Evolutionary conservation across 108 stramenopile genomes (phyloP).

Genomic region (Epithemia pelagica): DNA sequence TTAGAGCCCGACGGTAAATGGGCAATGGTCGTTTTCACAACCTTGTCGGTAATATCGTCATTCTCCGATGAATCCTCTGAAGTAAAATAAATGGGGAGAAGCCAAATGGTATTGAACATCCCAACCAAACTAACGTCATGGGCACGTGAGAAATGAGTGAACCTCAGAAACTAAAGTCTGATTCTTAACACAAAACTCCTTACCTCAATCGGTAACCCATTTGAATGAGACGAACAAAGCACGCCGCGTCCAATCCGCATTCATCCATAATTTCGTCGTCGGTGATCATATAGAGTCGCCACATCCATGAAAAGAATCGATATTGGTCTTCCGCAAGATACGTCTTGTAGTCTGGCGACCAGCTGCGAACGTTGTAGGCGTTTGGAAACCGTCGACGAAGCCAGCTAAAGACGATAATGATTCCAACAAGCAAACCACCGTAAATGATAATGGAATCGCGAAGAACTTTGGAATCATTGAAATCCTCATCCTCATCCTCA

Average conservation of each 20-base stretch:
- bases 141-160: neutral
- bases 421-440: slow-evolving; percentile 34
- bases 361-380: slow-evolving; percentile 43
- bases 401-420: slow-evolving; percentile 32
- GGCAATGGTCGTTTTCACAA: slow-evolving; percentile 20
- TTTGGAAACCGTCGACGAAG: slow-evolving; percentile 34
- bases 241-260: slow-evolving; percentile 46
- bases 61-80: slow-evolving; percentile 8
- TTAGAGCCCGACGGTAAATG: slow-evolving; percentile 35
- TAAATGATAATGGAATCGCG: slow-evolving; percentile 36
- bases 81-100: slow-evolving; percentile 46
- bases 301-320: slow-evolving; percentile 49
- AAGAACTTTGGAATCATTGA: slow-evolving; percentile 25
- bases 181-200: too few species aligned
- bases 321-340: slow-evolving; percentile 33
- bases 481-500: neutral
- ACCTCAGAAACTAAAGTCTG: neutral
- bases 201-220: slow-evolving; percentile 20
- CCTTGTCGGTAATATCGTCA: slow-evolving; percentile 9
- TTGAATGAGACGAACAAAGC: slow-evolving; percentile 31
- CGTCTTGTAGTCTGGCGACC: slow-evolving; percentile 23
- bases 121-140: slow-evolving; percentile 27
- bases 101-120: slow-evolving; percentile 33
- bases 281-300: slow-evolving; percentile 37
- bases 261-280: slow-evolving; percentile 44